Percentiles rank a stretch among this genome's conserved stretches.
Conservation (phyloP, 768 basidiomycete genomes). For the Auricularia heimuer region DNA sequence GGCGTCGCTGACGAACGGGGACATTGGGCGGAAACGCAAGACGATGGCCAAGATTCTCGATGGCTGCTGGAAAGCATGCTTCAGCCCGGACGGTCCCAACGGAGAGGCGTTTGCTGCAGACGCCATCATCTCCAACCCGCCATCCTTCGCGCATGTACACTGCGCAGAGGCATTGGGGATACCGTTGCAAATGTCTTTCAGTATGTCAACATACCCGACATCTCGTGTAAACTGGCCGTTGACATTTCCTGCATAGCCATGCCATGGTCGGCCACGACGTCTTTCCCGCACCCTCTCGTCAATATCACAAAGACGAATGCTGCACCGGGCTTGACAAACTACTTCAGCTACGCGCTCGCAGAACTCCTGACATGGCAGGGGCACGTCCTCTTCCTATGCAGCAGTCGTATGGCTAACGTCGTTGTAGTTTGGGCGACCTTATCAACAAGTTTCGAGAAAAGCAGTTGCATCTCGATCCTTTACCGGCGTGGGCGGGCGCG, state of each 20-base stretch:
- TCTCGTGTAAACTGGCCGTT: neutral
- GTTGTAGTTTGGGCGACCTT: conserved; percentile 44
- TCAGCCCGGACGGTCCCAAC: conserved; percentile 34
- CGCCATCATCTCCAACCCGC: conserved; percentile 62
- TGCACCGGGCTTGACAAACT: conserved; percentile 43
- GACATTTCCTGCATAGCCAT: neutral
- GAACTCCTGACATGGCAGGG: conserved; percentile 55
- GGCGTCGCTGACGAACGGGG: conserved; percentile 50
- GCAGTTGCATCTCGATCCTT: conserved; percentile 37
- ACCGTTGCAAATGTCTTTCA: conserved; percentile 47
- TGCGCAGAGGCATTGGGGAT: conserved; percentile 56
- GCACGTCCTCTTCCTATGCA: conserved; percentile 19
- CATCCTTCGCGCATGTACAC: conserved; percentile 55
- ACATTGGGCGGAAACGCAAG: conserved; percentile 43
- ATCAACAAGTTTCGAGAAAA: conserved; percentile 46
- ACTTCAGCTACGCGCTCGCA: conserved; percentile 45
- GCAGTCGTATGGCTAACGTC: conserved; percentile 4
- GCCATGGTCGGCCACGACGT: conserved; percentile 25
- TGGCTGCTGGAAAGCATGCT: conserved; percentile 50
- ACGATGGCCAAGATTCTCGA: conserved; percentile 42
- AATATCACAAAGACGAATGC: conserved; percentile 48
- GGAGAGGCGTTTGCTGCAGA: conserved; percentile 45
- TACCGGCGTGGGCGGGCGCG: conserved; percentile 41
- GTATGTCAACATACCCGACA: conserved; percentile 22
- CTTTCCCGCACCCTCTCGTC: conserved; percentile 56